Evolutionary conservation across 352 stramenopile species (phyloP).

Genomic region (Pythium rhizo-oryzae): DNA sequence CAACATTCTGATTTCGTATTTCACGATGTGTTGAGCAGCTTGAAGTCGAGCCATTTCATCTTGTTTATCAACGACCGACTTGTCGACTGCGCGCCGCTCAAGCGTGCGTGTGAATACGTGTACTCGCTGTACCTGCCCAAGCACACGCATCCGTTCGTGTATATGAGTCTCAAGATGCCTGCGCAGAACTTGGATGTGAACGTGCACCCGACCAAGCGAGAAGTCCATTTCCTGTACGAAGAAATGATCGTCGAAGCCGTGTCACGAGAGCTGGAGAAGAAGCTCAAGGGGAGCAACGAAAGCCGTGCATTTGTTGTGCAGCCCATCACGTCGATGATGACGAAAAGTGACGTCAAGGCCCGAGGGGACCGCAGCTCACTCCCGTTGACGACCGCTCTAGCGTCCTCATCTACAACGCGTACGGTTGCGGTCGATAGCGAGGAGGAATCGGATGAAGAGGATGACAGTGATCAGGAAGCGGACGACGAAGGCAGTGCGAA

Average conservation of each 20-base stretch:
- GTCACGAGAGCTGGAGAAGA: slow-evolving; percentile 73
- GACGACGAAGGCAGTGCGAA: slow-evolving; percentile 12
- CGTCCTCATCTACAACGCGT: slow-evolving; percentile 15
- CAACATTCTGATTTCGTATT: too few species aligned
- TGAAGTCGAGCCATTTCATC: slow-evolving; percentile 88
- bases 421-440: slow-evolving; percentile 35
- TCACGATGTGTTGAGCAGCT: slow-evolving; percentile 30
- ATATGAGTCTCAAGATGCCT: slow-evolving; percentile 95
- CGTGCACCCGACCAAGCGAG: slow-evolving; percentile 98
- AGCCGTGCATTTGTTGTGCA: slow-evolving; percentile 91
- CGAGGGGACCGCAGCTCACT: slow-evolving; percentile 25
- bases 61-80: slow-evolving; percentile 99
- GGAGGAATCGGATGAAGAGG: slow-evolving; percentile 40
- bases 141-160: slow-evolving; percentile 96
- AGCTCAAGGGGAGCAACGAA: slow-evolving; percentile 89
- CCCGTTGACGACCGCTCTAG: slow-evolving; percentile 3
- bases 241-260: slow-evolving; percentile 91
- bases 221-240: slow-evolving; percentile 97
- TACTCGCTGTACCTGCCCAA: slow-evolving; percentile 95
- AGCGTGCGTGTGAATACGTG: slow-evolving; percentile 93
- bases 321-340: slow-evolving; percentile 74
- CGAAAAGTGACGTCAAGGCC: slow-evolving; percentile 37
- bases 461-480: slow-evolving; percentile 22
- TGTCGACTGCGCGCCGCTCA: slow-evolving; percentile 93
- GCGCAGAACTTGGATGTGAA: slow-evolving; percentile 98